Base-by-base conservation (phyloP, 164 flowering plant species). In the Paratinospora sagittata region DNA sequence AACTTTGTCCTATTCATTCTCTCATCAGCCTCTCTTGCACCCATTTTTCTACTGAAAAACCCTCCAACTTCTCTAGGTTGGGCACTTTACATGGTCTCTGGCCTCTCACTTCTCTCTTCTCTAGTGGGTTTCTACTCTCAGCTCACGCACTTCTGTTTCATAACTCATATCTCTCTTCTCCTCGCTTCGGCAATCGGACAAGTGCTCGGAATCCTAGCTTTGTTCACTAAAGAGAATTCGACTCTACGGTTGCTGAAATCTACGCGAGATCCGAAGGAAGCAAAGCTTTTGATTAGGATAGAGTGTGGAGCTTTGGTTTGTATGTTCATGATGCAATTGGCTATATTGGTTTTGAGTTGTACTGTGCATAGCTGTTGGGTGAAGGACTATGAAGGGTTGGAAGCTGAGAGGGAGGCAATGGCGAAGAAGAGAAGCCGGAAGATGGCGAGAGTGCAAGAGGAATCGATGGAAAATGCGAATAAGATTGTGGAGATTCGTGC, bases 51-150 rank as follows among this genome's bases (percentile, higher is more conserved):
- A 75, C 88, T 91, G 67, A 83, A 74, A 69, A 78, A 67, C 76
- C 95, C 97, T 0, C 97, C 98, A 30, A 83, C 93, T 36, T 77
- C 90, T 0, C 70, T 87, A 7, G 98, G 97, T 12, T 77, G 76
- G 73, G 95, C 97, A 19, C 81, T 93, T 64, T 77, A 87, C 49
- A 68, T 82, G 70, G 81, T 87, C 74, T 90, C 95, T 11, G 49
- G 70, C 73, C 76, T 85, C 63, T 86, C 98, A 2, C 72, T 90
- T 14, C 70, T 88, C 70, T 87, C 93, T 39, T 84, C 95, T 4
- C 81, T 85, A 41, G 79, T 85, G 9, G 90, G 93, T 17, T 83
- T 88, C 77, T 89, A 78, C 77, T 84, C 93, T 27, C 92, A 77
- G 33, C 82, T 90, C 64, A 81, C 91, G 17, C 87, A 82, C 64